Evolutionary conservation across 257 asterid genomes (phyloP).

Genomic region (Cynanchum wilfordii): DNA sequence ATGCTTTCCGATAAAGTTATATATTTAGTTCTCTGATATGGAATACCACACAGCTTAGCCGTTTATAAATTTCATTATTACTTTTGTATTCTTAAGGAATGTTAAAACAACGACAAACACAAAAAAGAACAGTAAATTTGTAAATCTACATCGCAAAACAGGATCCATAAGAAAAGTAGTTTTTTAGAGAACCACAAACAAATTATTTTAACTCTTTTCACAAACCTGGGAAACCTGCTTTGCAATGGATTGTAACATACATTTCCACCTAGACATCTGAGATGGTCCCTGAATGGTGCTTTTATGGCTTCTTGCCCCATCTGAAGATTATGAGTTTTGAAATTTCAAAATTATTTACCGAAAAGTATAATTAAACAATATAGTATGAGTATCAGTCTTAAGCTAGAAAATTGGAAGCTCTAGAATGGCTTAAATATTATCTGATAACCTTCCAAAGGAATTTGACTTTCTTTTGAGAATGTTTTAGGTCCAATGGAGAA

Average conservation of each 20-base stretch:
- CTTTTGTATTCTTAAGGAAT: neutral
- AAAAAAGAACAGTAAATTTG: neutral
- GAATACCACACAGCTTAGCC: neutral
- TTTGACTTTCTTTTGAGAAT: neutral
- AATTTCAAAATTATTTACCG: neutral
- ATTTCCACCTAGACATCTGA: constrained; percentile 81
- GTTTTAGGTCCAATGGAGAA: neutral
- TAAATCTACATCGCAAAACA: neutral
- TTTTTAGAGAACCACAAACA: neutral
- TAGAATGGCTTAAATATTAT: neutral
- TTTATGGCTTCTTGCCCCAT: constrained; percentile 42
- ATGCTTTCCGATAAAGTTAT: neutral
- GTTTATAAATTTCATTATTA: neutral
- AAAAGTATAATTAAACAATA: neutral
- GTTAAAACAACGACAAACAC: neutral
- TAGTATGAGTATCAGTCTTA: neutral
- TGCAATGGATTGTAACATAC: constrained; percentile 63
- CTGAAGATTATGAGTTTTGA: constrained; percentile 35
- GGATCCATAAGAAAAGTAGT: neutral
- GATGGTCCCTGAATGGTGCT: constrained; percentile 41
- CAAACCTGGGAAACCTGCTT: constrained; percentile 96
- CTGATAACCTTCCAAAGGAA: neutral
- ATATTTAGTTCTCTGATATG: neutral
- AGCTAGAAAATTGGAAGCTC: neutral
- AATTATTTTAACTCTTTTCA: constrained; percentile 14